phyloP scores from a whole-genome alignment of 306 rosid genomes.

The Crotalaria pallida region DNA sequence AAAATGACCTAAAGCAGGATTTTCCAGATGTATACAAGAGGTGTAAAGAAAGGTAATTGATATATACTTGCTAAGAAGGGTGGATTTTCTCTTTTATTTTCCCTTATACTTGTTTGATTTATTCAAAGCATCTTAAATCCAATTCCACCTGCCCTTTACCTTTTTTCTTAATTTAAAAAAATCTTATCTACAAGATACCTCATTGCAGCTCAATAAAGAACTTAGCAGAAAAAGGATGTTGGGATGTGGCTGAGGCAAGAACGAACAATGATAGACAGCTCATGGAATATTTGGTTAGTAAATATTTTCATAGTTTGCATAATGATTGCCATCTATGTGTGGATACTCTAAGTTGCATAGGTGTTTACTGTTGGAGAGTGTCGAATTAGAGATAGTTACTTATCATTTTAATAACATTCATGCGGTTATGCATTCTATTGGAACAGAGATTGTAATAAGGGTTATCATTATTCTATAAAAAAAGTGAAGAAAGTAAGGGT shows the following conservation, averaged over 20 bases:
- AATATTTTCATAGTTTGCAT: slow-evolving; percentile 1
- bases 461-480: neutral
- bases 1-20: slow-evolving; percentile 68
- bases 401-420: neutral
- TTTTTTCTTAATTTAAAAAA: neutral
- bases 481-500: neutral
- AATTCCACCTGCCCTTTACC: neutral
- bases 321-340: neutral
- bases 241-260: slow-evolving; percentile 96
- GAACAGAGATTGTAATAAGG: neutral
- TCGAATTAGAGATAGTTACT: neutral
- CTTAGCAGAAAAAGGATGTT: slow-evolving; percentile 90
- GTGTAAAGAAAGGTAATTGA: slow-evolving; percentile 72
- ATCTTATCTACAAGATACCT: slow-evolving; percentile 16
- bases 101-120: slow-evolving; percentile 15
- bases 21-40: slow-evolving; percentile 73
- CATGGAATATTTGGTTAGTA: slow-evolving; percentile 85
- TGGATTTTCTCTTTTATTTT: slow-evolving; percentile 4
- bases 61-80: slow-evolving; percentile 2
- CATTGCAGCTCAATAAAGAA: slow-evolving; percentile 67
- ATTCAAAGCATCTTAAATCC: slow-evolving; percentile 14
- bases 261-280: slow-evolving; percentile 65
- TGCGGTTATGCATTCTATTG: neutral
- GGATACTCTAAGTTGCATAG: neutral
- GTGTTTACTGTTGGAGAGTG: neutral